Base-by-base conservation (phyloP, 805 yeast genomes). In the Saturnispora kantuleensis region DNA sequence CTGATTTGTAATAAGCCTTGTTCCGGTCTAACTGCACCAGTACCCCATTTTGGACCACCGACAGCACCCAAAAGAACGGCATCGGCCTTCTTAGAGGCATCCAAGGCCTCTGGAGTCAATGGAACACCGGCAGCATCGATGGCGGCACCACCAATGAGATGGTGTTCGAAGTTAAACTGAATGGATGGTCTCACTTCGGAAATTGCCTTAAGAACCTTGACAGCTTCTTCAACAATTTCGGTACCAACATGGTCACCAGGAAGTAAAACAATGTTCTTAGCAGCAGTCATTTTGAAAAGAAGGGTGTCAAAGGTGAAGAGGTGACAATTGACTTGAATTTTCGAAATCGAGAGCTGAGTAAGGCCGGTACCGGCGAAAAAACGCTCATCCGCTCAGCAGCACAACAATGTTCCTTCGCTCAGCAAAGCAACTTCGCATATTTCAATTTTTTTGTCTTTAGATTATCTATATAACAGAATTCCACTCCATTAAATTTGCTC, bases 31-130 rank as follows among this genome's bases (percentile, higher is more conserved):
- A 90, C 97, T 10, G 74, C 60, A 41, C 97, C 97, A 26, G 97
- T 85, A 32, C 97, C 97, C 98, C 98, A 93, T 68, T 93, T 93
- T 50, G 98, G 98, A 31, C 98, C 98, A 51, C 98, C 98, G 31
- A 93, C 98, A 8, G 98, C 96, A 53, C 98, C 98, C 46, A 93
- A 73, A 52, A 93, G 70, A n/a, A 93, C 95, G 21, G 97, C 98
- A 62, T 90, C 94, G 1, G 97, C 82, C 38, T 69, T 68, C 66
- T 86, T 88, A 32, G 97, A 76, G 9, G 95, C 88, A 38, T 69
- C 84, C 39, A 93, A 71, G 3, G 96, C 75, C 47, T 73, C 90
- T 48, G 84, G 95, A 12, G 96, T 84, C 52, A 93, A 71, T 47
- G 98, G 97, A 42, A 63, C 81, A 44, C 98, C 98, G 38, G 94